A percentile compares a stretch with the other conserved stretches of the same genome.
phyloP scores from a whole-genome alignment of 1,139 yeast species.

The Taphrina wiesneri region DNA sequence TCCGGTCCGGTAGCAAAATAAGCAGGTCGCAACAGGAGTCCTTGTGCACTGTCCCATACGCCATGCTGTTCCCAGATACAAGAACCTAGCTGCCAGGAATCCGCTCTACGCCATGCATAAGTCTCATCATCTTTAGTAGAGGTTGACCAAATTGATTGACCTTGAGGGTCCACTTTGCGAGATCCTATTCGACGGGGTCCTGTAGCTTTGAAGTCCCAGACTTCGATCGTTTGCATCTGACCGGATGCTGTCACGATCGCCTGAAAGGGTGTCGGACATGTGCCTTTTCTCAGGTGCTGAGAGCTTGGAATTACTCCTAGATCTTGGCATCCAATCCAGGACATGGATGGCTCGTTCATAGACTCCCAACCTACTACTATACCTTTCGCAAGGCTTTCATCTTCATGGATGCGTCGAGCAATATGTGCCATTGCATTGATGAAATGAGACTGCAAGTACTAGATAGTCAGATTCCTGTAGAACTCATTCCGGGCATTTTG shows the following conservation, averaged over 20 bases:
- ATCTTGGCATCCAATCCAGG: constrained; percentile 43
- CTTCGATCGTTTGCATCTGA: constrained; percentile 61
- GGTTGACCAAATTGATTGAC: constrained; percentile 66
- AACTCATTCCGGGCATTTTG: neutral
- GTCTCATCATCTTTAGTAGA: constrained; percentile 51
- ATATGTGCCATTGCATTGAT: constrained; percentile 58
- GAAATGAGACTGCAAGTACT: constrained; percentile 65
- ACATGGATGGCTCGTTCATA: constrained; percentile 76
- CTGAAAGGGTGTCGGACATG: constrained; percentile 46
- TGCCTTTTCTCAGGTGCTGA: constrained; percentile 43
- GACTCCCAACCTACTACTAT: constrained; percentile 76
- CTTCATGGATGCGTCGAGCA: constrained; percentile 54
- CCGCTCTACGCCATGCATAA: constrained; percentile 68
- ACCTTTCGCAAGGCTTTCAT: constrained; percentile 57
- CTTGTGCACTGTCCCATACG: constrained; percentile 61
- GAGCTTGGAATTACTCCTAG: constrained; percentile 40
- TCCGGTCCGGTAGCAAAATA: constrained; percentile 54
- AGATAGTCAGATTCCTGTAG: neutral
- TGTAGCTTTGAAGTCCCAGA: constrained; percentile 62
- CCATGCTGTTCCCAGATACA: constrained; percentile 80
- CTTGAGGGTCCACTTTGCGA: constrained; percentile 60
- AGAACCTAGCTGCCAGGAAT: constrained; percentile 66
- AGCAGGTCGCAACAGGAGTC: constrained; percentile 50
- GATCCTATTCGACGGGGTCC: constrained; percentile 69
- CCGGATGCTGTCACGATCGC: constrained; percentile 65